Percentiles rank a stretch among this genome's conserved stretches.
Evolutionary conservation across 768 basidiomycete genomes (phyloP).

Genomic region (Mycena galericulata): DNA sequence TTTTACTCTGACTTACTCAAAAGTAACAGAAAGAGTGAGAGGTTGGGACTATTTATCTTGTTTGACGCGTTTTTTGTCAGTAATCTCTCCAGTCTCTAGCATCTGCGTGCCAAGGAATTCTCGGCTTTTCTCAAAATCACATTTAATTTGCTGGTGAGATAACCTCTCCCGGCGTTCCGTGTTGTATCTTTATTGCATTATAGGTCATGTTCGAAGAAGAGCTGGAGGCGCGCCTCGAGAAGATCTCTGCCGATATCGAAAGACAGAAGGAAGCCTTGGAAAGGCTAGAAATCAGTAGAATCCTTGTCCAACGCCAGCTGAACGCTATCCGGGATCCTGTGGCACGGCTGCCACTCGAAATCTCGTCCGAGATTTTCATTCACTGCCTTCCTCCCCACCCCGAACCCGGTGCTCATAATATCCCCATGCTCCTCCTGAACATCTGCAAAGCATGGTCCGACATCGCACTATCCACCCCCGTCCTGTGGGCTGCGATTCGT

Average conservation of each 20-base stretch:
- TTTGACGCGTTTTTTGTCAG: no score
- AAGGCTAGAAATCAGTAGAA: not conserved
- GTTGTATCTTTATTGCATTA: no score
- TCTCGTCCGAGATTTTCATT: constrained; percentile 8
- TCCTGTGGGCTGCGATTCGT: not conserved
- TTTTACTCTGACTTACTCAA: no score
- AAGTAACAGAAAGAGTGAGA: no score
- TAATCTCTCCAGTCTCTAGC: no score
- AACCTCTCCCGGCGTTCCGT: no score
- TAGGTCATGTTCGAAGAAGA: no score
- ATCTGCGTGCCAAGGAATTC: no score
- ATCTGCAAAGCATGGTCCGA: not conserved
- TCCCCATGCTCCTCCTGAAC: not conserved
- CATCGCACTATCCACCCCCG: not conserved
- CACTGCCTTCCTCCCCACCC: not conserved
- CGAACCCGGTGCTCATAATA: not conserved
- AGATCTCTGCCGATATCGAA: constrained; percentile 1
- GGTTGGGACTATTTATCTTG: no score
- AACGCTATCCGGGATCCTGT: constrained; percentile 1
- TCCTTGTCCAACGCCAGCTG: not conserved
- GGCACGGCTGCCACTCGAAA: not conserved
- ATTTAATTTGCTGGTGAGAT: no score
- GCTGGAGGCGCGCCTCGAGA: not conserved
- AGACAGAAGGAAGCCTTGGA: not conserved
- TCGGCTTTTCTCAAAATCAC: no score